Conservation (phyloP, 2,329 filamentous ascomycete genomes). For the Tolypocladium tropicale region DNA sequence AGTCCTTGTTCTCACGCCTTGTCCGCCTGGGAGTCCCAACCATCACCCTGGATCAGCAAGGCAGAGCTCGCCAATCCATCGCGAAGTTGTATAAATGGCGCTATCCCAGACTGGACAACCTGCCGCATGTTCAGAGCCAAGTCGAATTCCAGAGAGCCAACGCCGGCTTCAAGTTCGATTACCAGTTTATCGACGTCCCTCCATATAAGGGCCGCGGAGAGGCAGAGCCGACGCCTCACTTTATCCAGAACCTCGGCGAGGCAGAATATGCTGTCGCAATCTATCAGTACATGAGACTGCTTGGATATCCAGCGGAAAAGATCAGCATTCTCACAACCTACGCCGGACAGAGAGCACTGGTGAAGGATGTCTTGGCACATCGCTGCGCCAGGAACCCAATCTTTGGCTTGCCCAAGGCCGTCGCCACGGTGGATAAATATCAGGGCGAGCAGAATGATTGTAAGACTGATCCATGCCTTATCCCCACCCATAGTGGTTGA, state of each 20-base stretch:
- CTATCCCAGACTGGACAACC: slow-evolving; percentile 68
- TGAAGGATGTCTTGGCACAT: slow-evolving; percentile 75
- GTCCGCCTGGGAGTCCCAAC: slow-evolving; percentile 88
- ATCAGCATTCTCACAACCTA: slow-evolving; percentile 92
- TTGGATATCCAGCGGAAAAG: slow-evolving; percentile 75
- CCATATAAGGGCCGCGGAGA: slow-evolving; percentile 90
- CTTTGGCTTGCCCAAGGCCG: slow-evolving; percentile 80
- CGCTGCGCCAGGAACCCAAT: slow-evolving; percentile 74
- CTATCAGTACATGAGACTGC: slow-evolving; percentile 92
- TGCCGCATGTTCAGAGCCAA: slow-evolving; percentile 60
- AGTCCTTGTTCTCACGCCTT: slow-evolving; percentile 86
- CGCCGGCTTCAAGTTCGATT: slow-evolving; percentile 85
- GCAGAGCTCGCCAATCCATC: slow-evolving; percentile 77
- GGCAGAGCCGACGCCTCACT: slow-evolving; percentile 82
- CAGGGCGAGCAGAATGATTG: slow-evolving; percentile 99
- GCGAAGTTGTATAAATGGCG: slow-evolving; percentile 90
- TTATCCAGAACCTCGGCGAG: slow-evolving; percentile 92
- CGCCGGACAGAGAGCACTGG: slow-evolving; percentile 79
- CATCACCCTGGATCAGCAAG: slow-evolving; percentile 85
- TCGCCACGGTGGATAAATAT: slow-evolving; percentile 96
- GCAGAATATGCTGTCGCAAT: slow-evolving; percentile 94
- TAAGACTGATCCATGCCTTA: slow-evolving; percentile 36
- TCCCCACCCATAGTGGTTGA: slow-evolving; percentile 10
- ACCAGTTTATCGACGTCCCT: slow-evolving; percentile 91
- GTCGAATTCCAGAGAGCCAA: slow-evolving; percentile 74